Conservation (phyloP, 805 yeast genomes). For the Spathaspora gorwiae region DNA sequence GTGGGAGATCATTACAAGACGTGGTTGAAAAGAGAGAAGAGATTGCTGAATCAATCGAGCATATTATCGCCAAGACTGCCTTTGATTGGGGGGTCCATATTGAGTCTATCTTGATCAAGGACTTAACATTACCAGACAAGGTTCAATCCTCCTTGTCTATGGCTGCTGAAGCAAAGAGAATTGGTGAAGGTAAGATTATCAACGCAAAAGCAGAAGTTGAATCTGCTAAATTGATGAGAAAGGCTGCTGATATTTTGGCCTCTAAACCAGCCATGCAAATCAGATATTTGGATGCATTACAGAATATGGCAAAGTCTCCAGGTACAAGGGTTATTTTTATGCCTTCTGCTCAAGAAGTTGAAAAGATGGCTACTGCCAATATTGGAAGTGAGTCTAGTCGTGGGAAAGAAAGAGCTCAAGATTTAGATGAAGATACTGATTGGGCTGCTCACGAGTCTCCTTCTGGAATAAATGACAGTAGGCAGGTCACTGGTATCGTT, state of each 20-base stretch:
- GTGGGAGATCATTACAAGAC: slow-evolving; percentile 62
- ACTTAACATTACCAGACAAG: slow-evolving; percentile 48
- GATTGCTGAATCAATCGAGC: slow-evolving; percentile 60
- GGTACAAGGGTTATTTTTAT: slow-evolving; percentile 68
- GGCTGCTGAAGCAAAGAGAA: slow-evolving; percentile 73
- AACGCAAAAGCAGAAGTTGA: slow-evolving; percentile 75
- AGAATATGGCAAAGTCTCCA: slow-evolving; percentile 59
- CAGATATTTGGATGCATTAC: slow-evolving; percentile 75
- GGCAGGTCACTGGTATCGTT: slow-evolving; percentile 18
- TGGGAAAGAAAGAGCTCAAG: slow-evolving; percentile 9
- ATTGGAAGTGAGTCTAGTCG: slow-evolving; percentile 4
- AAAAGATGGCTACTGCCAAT: slow-evolving; percentile 29
- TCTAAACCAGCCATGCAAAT: slow-evolving; percentile 77
- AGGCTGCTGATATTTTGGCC: slow-evolving; percentile 71
- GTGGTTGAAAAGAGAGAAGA: slow-evolving; percentile 71
- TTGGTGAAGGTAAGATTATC: slow-evolving; percentile 72
- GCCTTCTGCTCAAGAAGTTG: slow-evolving; percentile 51
- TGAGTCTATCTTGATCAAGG: slow-evolving; percentile 66
- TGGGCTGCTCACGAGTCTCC: slow-evolving; percentile 15
- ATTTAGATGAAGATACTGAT: slow-evolving; percentile 20
- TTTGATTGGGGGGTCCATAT: slow-evolving; percentile 67
- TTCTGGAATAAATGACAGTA: slow-evolving; percentile 6
- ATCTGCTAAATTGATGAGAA: slow-evolving; percentile 70
- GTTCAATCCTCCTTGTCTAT: slow-evolving; percentile 60
- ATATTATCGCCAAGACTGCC: slow-evolving; percentile 58